Base-by-base conservation (phyloP, 495 filamentous ascomycete genomes). In the Aspergillus homomorphus region DNA sequence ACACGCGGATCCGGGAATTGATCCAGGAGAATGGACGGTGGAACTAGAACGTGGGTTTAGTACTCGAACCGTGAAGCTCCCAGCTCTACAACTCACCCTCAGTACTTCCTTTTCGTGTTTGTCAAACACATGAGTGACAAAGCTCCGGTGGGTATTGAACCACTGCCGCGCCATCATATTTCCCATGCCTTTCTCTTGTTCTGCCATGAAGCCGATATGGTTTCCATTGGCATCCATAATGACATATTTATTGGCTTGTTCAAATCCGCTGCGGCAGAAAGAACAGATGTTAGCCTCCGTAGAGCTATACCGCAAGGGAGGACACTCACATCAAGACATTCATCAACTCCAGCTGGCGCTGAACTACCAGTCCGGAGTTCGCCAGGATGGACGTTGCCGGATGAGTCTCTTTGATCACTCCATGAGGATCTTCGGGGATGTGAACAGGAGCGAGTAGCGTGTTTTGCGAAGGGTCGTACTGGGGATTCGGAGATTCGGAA, bases 231-330 rank as follows among this genome's bases (percentile, higher is more conserved):
- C 84, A 74, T 88, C 82, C 80, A 88, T 82, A 51, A 89, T 87
- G 24, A 87, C 79, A 64, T 89, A 89, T 65, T 81, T 82, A 59
- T 89, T 89, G 16, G 87, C 86, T 69, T 89, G 87, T 69, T 89
- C 86, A 59, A 88, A 89, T 0, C 87, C 85, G 43, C 78, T 80
- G 33, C 15, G n/a, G 19, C 16, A 38, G 50, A 21, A 16, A 51
- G 26, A 43, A 46, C 23, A 53, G 19, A 19, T 4, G 45, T 30
- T 46, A 28, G 15, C 16, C 26, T 54, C 45, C 19, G 44, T 30
- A 19, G 53, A 12, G 30, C 33, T 21, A 30, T 21, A 19, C 1
- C n/a, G 38, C 2, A 30, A 48, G 41, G 26, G 4, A 14, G 23
- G 15, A 20, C 8, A 72, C 77, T 70, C 60, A 82, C 73, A 88